These are phyloP conservation scores for Backusella parvicylindrica DNA, from an alignment of 192 early-diverging fungal genomes.

Conservation along the genomic window DNA sequence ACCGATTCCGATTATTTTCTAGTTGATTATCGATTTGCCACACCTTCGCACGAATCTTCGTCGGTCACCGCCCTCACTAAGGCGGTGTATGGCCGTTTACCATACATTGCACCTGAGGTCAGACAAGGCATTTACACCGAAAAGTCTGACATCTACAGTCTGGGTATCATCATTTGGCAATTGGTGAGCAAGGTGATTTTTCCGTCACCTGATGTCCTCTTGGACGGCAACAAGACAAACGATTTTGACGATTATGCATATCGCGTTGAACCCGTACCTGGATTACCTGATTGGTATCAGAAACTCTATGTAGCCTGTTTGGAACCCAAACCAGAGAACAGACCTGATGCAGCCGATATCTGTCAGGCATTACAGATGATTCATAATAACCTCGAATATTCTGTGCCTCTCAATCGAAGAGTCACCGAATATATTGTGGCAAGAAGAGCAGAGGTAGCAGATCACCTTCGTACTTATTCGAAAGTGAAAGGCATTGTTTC, in stretches of 20 bases:
- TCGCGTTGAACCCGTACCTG: constrained; percentile 27
- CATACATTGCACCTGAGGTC: constrained; percentile 39
- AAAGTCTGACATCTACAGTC: constrained; percentile 50
- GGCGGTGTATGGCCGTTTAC: constrained; percentile 34
- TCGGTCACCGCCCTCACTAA: constrained; percentile 25
- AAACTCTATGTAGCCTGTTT: constrained; percentile 30
- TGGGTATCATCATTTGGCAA: constrained; percentile 53
- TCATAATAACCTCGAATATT: constrained; percentile 23
- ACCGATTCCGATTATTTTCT: constrained; percentile 35
- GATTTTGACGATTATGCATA: constrained; percentile 17
- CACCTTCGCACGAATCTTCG: constrained; percentile 20
- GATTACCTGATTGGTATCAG: constrained; percentile 27
- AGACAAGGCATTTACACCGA: constrained; percentile 15
- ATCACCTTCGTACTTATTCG: constrained; percentile 26
- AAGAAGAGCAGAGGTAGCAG: constrained; percentile 25
- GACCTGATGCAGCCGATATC: constrained; percentile 28
- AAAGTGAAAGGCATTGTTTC: constrained; percentile 27
- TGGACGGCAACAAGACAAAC: constrained; percentile 10
- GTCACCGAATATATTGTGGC: constrained; percentile 25
- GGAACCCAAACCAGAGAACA: constrained; percentile 23
- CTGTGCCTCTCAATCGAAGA: constrained; percentile 12
- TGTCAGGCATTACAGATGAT: constrained; percentile 23
- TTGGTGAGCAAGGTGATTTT: constrained; percentile 34
- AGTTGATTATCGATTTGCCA: constrained; percentile 33
- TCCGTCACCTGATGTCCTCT: constrained; percentile 23